These are phyloP conservation scores for Arthromyces matolae DNA, from an alignment of 768 basidiomycete genomes.

Conservation along the genomic window DNA sequence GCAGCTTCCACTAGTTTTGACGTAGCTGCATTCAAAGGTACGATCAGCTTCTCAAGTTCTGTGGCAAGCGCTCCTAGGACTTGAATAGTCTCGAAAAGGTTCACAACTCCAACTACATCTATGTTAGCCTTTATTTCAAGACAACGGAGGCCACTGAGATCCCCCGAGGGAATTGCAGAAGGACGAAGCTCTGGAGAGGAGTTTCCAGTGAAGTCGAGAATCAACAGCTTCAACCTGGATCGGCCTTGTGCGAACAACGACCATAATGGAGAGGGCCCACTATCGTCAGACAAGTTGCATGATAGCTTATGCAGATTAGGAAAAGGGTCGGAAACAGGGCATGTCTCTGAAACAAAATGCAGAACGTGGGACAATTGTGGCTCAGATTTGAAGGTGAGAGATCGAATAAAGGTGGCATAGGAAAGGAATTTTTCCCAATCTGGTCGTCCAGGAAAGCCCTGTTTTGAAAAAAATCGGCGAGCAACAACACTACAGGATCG, in stretches of 20 bases:
- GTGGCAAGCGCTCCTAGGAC: too few relatives aligned
- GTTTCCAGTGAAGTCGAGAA: neutral
- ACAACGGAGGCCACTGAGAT: too few relatives aligned
- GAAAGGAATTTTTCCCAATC: neutral
- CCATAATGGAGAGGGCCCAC: neutral
- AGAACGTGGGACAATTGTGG: neutral
- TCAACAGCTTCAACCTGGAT: neutral
- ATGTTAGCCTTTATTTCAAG: too few relatives aligned
- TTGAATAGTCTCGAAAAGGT: too few relatives aligned
- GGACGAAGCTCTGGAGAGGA: neutral
- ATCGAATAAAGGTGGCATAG: neutral
- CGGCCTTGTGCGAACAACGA: neutral
- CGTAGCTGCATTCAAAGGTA: too few relatives aligned
- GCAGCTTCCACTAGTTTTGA: too few relatives aligned
- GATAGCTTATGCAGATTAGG: neutral
- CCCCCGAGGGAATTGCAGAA: neutral
- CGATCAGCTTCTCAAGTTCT: too few relatives aligned
- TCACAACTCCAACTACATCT: too few relatives aligned
- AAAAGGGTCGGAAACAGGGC: neutral
- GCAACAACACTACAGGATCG: neutral
- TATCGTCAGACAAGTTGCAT: neutral
- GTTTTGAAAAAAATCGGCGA: neutral
- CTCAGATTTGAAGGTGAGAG: neutral
- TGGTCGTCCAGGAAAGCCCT: neutral
- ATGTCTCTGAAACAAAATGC: neutral